These are phyloP conservation scores for Botryotinia calthae DNA, from an alignment of 2,329 filamentous ascomycete genomes.

Conservation along the genomic window DNA sequence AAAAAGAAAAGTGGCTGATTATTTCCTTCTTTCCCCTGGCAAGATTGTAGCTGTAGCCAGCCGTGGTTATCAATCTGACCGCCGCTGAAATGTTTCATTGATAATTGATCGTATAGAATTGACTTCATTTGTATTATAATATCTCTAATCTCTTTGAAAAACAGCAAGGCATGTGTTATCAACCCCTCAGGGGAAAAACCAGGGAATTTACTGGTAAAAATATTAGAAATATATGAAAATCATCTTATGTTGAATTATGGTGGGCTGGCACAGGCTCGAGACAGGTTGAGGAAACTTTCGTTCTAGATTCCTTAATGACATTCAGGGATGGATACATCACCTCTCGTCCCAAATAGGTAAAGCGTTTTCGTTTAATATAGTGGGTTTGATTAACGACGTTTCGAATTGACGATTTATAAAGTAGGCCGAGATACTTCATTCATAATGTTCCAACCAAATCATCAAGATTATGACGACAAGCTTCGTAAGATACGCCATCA, in stretches of 20 bases:
- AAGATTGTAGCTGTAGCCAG: conserved; percentile 4
- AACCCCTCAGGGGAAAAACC: conserved; percentile 3
- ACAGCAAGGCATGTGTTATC: background rate
- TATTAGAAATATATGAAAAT: conserved; percentile 14
- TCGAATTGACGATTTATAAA: background rate
- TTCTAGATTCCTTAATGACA: conserved; percentile 10
- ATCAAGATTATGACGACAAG: conserved; percentile 3
- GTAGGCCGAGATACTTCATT: background rate
- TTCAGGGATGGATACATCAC: background rate
- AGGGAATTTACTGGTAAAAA: conserved; percentile 4
- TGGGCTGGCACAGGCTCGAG: background rate
- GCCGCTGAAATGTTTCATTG: conserved; percentile 11
- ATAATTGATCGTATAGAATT: background rate
- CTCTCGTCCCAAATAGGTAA: background rate
- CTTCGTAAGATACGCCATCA: background rate
- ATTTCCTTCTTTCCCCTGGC: background rate
- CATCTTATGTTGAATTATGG: conserved; percentile 13
- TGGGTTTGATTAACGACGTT: conserved; percentile 16
- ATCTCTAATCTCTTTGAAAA: conserved; percentile 7
- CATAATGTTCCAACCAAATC: background rate
- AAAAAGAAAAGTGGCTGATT: background rate
- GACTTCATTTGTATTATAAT: conserved; percentile 5
- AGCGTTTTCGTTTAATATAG: background rate
- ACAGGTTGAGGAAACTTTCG: background rate
- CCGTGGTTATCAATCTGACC: background rate